These are phyloP conservation scores for Cantharellus cinnabarinus DNA, from an alignment of 768 basidiomycete genomes.

Conservation along the genomic window DNA sequence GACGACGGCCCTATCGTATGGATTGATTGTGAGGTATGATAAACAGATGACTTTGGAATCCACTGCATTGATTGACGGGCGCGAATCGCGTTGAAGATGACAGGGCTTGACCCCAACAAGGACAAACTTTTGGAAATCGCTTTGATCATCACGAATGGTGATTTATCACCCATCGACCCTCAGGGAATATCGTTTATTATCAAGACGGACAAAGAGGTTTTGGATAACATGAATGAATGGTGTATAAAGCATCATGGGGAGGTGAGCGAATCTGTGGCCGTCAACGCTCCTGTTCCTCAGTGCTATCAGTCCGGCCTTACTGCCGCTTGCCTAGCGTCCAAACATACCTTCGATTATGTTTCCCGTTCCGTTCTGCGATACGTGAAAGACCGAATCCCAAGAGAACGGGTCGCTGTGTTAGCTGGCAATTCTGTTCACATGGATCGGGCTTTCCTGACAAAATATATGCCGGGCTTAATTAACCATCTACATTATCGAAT, in stretches of 20 bases:
- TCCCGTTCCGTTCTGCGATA: conserved; percentile 44
- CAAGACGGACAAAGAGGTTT: conserved; percentile 38
- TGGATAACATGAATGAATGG: conserved; percentile 76
- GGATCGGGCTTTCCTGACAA: conserved; percentile 48
- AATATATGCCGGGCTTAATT: conserved; percentile 62
- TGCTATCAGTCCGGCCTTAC: conserved; percentile 56
- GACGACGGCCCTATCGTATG: conserved; percentile 52
- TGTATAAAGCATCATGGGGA: conserved; percentile 62
- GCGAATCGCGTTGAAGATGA: conserved; percentile 26
- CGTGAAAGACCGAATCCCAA: conserved; percentile 70
- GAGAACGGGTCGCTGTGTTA: conserved; percentile 38
- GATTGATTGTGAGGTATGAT: conserved; percentile 49
- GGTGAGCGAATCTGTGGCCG: conserved; percentile 21
- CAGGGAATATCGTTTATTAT: conserved; percentile 56
- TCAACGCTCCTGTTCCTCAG: background rate
- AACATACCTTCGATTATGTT: conserved; percentile 40
- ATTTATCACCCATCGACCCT: conserved; percentile 59
- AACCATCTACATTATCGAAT: conserved; percentile 29
- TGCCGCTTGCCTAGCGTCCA: conserved; percentile 52
- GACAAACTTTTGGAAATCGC: conserved; percentile 54
- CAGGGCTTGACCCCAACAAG: conserved; percentile 43
- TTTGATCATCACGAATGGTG: conserved; percentile 76
- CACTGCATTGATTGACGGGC: background rate
- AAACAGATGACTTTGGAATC: background rate
- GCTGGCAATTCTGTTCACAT: conserved; percentile 79